These are phyloP conservation scores for Lipomyces yarrowii DNA, from an alignment of 1,139 yeast genomes.

Conservation along the genomic window DNA sequence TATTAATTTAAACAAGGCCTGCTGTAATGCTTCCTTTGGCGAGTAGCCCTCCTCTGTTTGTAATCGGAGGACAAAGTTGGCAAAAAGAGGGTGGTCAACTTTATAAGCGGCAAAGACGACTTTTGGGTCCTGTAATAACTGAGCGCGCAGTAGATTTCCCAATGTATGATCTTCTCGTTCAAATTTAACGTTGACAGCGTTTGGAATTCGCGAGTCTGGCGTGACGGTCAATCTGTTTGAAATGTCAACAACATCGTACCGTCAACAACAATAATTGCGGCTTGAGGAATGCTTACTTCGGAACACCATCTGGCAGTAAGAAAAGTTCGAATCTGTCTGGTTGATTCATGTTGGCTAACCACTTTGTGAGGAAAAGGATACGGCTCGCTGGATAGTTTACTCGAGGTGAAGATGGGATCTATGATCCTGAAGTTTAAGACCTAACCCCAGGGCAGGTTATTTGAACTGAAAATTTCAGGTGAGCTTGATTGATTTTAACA, in stretches of 20 bases:
- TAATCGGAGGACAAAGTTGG: slow-evolving; percentile 87
- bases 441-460: no score
- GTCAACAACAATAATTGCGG: not conserved
- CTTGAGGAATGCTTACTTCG: slow-evolving; percentile 44
- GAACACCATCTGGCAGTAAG: slow-evolving; percentile 95
- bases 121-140: slow-evolving; percentile 71
- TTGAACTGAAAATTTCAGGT: no score
- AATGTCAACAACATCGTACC: not conserved
- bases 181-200: slow-evolving; percentile 87
- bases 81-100: slow-evolving; percentile 96
- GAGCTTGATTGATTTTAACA: no score
- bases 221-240: slow-evolving; percentile 67
- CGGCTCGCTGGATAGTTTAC: not conserved
- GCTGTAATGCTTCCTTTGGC: slow-evolving; percentile 85
- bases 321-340: slow-evolving; percentile 98
- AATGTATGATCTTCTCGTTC: slow-evolving; percentile 98
- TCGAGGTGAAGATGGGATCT: not conserved
- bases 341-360: slow-evolving; percentile 71
- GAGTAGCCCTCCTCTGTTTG: slow-evolving; percentile 95
- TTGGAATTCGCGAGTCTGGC: slow-evolving; percentile 94
- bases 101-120: slow-evolving; percentile 96
- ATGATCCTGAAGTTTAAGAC: not conserved
- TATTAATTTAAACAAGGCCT: slow-evolving; percentile 83
- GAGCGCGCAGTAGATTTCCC: slow-evolving; percentile 80
- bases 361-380: not conserved